A percentile compares a stretch with the other conserved stretches of the same genome.
These are phyloP conservation scores for Citrus hindsii DNA, from an alignment of 345 rosid genomes.

Conservation along the genomic window DNA sequence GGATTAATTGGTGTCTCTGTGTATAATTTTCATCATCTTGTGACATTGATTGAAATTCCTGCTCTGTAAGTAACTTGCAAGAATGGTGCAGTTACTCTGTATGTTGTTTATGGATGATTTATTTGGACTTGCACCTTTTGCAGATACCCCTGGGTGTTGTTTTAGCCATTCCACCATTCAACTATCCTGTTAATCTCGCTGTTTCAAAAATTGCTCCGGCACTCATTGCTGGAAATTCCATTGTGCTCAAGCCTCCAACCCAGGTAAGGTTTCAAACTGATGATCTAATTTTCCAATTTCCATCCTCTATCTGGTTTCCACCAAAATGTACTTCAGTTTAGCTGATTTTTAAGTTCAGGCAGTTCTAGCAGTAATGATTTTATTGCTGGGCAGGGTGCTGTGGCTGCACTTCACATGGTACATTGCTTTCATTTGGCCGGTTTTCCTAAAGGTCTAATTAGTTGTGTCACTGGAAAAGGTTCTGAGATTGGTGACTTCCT, in stretches of 20 bases:
- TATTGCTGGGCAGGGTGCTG: slow-evolving; percentile 65
- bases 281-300: neutral
- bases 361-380: neutral
- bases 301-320: too few relatives aligned
- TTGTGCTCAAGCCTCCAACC: slow-evolving; percentile 98
- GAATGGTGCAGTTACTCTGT: neutral
- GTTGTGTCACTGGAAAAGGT: slow-evolving; percentile 91
- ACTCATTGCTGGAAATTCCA: slow-evolving; percentile 89
- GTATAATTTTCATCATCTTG: neutral
- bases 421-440: slow-evolving; percentile 97
- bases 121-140: slow-evolving; percentile 6
- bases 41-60: neutral
- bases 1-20: neutral
- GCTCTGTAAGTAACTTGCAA: neutral
- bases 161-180: slow-evolving; percentile 94
- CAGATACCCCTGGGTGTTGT: slow-evolving; percentile 87
- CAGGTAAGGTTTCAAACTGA: slow-evolving; percentile 40
- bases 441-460: slow-evolving; percentile 88
- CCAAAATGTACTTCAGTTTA: neutral
- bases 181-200: slow-evolving; percentile 95
- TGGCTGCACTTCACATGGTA: slow-evolving; percentile 91
- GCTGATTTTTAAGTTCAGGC: neutral
- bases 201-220: slow-evolving; percentile 95
- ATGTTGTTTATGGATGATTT: neutral
- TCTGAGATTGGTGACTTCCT: slow-evolving; percentile 98